A percentile compares a stretch with the other conserved stretches of the same genome.
phyloP scores from a whole-genome alignment of 257 asterid species.

The Verbascum thapsus region DNA sequence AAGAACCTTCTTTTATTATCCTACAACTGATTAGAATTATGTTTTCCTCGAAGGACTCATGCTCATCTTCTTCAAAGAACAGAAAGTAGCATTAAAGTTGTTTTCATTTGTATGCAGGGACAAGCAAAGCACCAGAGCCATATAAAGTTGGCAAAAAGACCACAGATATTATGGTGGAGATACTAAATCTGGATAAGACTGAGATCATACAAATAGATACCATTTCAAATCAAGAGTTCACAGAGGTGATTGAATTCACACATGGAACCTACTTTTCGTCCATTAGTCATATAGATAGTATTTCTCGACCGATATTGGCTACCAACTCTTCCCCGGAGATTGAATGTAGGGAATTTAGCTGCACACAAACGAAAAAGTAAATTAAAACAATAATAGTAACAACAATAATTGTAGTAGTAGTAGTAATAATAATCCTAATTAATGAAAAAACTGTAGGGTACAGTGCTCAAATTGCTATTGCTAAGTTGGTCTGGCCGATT shows the following conservation, averaged over 20 bases:
- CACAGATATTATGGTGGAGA: slow-evolving; percentile 80
- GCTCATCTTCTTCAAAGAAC: slow-evolving; percentile 4
- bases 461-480: no score
- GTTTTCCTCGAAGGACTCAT: slow-evolving; percentile 16
- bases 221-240: slow-evolving; percentile 93
- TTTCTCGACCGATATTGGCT: slow-evolving; percentile 17
- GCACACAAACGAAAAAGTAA: no score
- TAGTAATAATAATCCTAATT: no score
- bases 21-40: slow-evolving; percentile 18
- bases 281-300: slow-evolving; percentile 6
- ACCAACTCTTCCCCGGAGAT: slow-evolving; percentile 1
- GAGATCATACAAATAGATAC: slow-evolving; percentile 85
- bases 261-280: slow-evolving; percentile 20
- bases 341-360: not conserved
- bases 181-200: slow-evolving; percentile 89
- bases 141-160: slow-evolving; percentile 91
- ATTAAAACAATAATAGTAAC: no score
- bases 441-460: no score
- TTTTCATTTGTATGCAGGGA: slow-evolving; percentile 54
- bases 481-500: not conserved
- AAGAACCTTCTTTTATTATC: slow-evolving; percentile 35
- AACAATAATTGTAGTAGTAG: no score
- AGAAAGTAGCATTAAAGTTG: not conserved
- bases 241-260: slow-evolving; percentile 66
- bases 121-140: slow-evolving; percentile 76